phyloP scores from a whole-genome alignment of 768 basidiomycete species.

The Pisolithus sp. region DNA sequence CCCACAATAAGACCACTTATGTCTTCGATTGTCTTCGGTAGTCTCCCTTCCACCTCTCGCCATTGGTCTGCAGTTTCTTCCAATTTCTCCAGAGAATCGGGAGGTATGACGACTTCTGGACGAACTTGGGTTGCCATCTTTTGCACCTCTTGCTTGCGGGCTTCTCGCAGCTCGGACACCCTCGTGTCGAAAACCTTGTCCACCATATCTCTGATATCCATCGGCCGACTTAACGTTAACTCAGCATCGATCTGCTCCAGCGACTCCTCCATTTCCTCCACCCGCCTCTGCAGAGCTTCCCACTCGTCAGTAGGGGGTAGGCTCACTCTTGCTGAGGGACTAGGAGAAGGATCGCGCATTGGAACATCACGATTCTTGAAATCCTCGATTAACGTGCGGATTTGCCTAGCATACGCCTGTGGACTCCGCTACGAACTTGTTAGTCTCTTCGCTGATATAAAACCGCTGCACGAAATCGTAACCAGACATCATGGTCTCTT shows the following conservation, averaged over 20 bases:
- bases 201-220: slow-evolving; percentile 14
- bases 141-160: slow-evolving; percentile 17
- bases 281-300: slow-evolving; percentile 8
- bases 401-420: slow-evolving; percentile 19
- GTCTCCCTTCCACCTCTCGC: slow-evolving; percentile 16
- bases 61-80: slow-evolving; percentile 13
- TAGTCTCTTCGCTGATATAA: slow-evolving; percentile 14
- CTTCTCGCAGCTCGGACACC: slow-evolving; percentile 15
- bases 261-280: slow-evolving; percentile 22
- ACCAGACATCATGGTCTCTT: slow-evolving; percentile 16
- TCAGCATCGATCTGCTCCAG: slow-evolving; percentile 26
- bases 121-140: slow-evolving; percentile 9
- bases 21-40: slow-evolving; percentile 20
- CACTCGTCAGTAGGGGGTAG: slow-evolving; percentile 2
- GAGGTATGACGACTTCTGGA: slow-evolving; percentile 17
- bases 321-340: background rate
- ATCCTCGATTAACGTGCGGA: slow-evolving; percentile 19
- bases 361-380: slow-evolving; percentile 7
- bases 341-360: background rate
- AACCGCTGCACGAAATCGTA: slow-evolving; percentile 25
- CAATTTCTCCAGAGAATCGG: slow-evolving; percentile 9
- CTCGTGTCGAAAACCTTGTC: slow-evolving; percentile 13
- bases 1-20: slow-evolving; percentile 22
- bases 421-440: slow-evolving; percentile 19
- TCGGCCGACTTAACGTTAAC: slow-evolving; percentile 20